phyloP scores from a whole-genome alignment of 768 basidiomycete species.

The Tricholoma bakamatsutake region DNA sequence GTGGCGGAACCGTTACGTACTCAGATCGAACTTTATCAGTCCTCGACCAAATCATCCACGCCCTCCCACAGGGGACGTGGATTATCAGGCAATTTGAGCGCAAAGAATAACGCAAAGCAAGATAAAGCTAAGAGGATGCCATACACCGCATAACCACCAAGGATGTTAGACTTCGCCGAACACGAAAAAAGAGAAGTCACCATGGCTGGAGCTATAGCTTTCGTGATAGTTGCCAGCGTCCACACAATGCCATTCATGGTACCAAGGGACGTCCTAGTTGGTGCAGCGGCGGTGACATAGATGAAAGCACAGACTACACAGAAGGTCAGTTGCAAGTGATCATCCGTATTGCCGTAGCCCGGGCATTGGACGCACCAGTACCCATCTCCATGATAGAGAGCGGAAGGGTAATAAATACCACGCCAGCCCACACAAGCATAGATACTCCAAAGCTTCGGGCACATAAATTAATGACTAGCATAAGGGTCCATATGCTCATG shows the following conservation, averaged over 20 bases:
- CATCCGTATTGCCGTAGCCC: not conserved
- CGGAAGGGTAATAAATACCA: not conserved
- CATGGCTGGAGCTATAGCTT: not conserved
- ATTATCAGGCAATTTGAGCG: not conserved
- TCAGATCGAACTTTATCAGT: no score
- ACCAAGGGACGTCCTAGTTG: not conserved
- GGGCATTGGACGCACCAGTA: not conserved
- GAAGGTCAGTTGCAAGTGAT: not conserved
- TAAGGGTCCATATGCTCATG: constrained; percentile 25
- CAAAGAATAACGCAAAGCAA: not conserved
- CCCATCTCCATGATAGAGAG: constrained; percentile 10
- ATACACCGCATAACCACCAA: not conserved
- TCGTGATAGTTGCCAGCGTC: not conserved
- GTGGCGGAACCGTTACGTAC: no score
- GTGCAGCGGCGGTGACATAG: not conserved
- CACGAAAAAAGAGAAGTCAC: not conserved
- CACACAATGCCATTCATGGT: not conserved
- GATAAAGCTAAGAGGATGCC: not conserved
- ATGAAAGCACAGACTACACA: not conserved
- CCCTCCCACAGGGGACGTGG: no score
- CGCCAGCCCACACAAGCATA: not conserved
- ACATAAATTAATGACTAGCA: not conserved
- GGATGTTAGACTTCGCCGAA: not conserved
- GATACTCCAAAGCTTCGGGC: not conserved
- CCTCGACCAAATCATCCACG: no score